Base-by-base conservation (phyloP, 176 grass and related monocot genomes). In the Miscanthus lutarioriparius region DNA sequence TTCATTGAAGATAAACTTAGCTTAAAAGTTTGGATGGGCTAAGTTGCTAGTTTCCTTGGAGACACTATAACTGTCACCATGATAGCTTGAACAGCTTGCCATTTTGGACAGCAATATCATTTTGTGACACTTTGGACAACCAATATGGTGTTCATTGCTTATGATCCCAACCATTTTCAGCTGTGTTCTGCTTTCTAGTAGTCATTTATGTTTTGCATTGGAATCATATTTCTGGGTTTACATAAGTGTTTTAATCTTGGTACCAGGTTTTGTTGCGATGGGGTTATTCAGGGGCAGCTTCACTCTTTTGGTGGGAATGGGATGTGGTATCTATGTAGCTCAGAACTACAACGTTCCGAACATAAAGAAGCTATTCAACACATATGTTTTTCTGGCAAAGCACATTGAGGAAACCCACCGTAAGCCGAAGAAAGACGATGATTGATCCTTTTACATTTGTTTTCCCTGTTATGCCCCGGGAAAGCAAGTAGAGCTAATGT, bases 271-370 rank as follows among this genome's bases (percentile, higher is more conserved):
- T 69, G 40, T 45, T 9, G n/a, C 44, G 5, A 96, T 93, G 93
- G 91, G 91, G 23, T 73, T 93, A 72, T 86, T 96, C 84, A 89
- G 37, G 26, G 72, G 93, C 81, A 64, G 91, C 89, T 89, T 96
- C 83, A 65, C 81, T 13, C 91, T 93, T 28, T 62, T 93, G 65
- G 35, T 89, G 61, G 93, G 91, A 77, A 83, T 90, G 79, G 91
- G 86, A 13, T 93, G 82, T 11, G 91, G 93, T 66, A 76, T 91
- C 30, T 91, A 87, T 80, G 72, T 93, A 58, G 87, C 94, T 77
- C 89, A 93, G 76, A 96, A 93, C 79, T 93, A 91, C 87, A 89
- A 70, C 12, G 80, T 96, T 71, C 91, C 94, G 3, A 91, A 93
- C 11, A 40, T 96, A 30, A 96, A 96, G 69, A 91, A 87, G 86